Evolutionary conservation across 2,329 filamentous ascomycete genomes (phyloP).

Genomic region (Nemania diffusa): DNA sequence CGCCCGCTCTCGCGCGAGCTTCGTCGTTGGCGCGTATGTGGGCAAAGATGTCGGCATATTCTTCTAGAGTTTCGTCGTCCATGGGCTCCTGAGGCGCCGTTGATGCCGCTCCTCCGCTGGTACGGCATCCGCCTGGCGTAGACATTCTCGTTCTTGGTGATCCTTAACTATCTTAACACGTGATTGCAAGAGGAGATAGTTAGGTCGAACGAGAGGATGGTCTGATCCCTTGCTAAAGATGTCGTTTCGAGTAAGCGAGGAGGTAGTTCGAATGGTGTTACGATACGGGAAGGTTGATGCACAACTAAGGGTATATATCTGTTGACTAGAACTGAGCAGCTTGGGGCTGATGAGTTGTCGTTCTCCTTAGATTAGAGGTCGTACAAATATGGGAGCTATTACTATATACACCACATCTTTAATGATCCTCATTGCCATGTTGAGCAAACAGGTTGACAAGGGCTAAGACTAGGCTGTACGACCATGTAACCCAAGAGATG

Average conservation of each 20-base stretch:
- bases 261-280: background rate
- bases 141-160: slow-evolving; percentile 30
- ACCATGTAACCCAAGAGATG: slow-evolving; percentile 30
- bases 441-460: slow-evolving; percentile 20
- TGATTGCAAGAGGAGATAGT: background rate
- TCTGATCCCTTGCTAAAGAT: background rate
- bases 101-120: slow-evolving; percentile 10
- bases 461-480: slow-evolving; percentile 26
- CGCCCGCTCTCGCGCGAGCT: slow-evolving; percentile 35
- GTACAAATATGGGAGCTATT: slow-evolving; percentile 7
- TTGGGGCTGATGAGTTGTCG: slow-evolving; percentile 4
- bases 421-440: background rate
- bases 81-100: slow-evolving; percentile 17
- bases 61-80: slow-evolving; percentile 33
- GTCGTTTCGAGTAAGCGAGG: background rate
- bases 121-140: slow-evolving; percentile 22
- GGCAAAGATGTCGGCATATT: slow-evolving; percentile 38
- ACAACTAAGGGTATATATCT: slow-evolving; percentile 17
- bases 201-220: background rate
- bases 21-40: slow-evolving; percentile 38
- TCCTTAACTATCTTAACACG: background rate
- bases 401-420: slow-evolving; percentile 11
- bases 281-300: background rate
- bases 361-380: background rate
- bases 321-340: slow-evolving; percentile 1